phyloP scores from a whole-genome alignment of 306 rosid species.

The Sicyos baderoa region DNA sequence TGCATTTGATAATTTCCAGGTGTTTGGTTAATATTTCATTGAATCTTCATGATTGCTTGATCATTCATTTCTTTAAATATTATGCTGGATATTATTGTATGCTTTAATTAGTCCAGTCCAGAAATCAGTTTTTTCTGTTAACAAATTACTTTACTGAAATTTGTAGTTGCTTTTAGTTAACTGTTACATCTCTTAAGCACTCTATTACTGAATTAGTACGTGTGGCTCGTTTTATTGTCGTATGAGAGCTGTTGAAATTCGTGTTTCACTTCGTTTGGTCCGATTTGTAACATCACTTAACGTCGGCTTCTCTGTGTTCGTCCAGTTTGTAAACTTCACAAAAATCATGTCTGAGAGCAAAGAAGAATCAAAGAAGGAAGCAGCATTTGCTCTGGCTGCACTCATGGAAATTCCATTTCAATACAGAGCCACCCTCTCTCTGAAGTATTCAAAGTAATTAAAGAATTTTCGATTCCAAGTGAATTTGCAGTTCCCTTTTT shows the following conservation, averaged over 20 bases:
- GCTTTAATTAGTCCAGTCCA: not conserved
- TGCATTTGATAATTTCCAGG: constrained; percentile 91
- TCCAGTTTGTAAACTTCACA: constrained; percentile 86
- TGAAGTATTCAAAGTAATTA: constrained; percentile 35
- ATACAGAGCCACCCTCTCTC: constrained; percentile 58
- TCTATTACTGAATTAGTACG: not conserved
- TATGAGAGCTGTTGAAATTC: not conserved
- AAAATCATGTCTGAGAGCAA: constrained; percentile 76
- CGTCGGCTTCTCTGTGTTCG: constrained; percentile 14
- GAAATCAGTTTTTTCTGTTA: not conserved
- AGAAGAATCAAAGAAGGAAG: constrained; percentile 68
- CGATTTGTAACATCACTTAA: not conserved
- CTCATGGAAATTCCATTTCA: constrained; percentile 95
- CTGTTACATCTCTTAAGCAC: not conserved
- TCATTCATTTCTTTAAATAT: too few species aligned
- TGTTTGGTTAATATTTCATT: constrained; percentile 23
- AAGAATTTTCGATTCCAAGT: constrained; percentile 2
- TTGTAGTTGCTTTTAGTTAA: not conserved
- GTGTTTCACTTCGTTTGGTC: not conserved
- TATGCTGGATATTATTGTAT: too few species aligned
- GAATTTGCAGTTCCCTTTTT: not conserved
- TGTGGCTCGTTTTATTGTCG: not conserved
- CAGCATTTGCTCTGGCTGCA: constrained; percentile 90
- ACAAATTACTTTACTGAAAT: not conserved
- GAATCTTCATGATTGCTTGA: not conserved